Evolutionary conservation across 2,329 filamentous ascomycete species (phyloP).

Genomic region (Aureobasidium sp.): DNA sequence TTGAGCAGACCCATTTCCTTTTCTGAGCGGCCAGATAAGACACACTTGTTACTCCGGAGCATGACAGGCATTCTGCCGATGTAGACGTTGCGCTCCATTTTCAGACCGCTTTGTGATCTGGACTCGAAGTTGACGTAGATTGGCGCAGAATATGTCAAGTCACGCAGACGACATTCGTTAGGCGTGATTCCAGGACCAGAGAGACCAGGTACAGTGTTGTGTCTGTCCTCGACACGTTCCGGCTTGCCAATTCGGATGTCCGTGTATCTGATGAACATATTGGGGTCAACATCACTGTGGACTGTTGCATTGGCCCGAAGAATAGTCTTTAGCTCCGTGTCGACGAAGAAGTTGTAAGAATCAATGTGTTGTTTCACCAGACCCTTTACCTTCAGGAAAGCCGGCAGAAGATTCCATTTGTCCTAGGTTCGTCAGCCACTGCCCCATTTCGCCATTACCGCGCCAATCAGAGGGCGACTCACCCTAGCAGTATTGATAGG

Average conservation of each 20-base stretch:
- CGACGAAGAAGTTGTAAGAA: constrained; percentile 97
- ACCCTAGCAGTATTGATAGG: constrained; percentile 58
- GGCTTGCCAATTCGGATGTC: constrained; percentile 84
- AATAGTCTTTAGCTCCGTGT: constrained; percentile 95
- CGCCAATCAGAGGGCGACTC: neutral
- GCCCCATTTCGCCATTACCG: neutral
- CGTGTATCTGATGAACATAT: constrained; percentile 64
- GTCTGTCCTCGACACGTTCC: constrained; percentile 68
- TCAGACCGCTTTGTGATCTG: constrained; percentile 49
- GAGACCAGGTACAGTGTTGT: constrained; percentile 36
- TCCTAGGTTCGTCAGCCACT: constrained; percentile 47
- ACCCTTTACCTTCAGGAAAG: constrained; percentile 97
- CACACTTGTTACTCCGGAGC: constrained; percentile 91
- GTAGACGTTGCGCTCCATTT: constrained; percentile 65
- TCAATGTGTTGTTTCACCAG: constrained; percentile 97
- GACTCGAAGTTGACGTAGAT: constrained; percentile 74
- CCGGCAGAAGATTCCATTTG: constrained; percentile 94
- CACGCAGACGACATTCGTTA: constrained; percentile 91
- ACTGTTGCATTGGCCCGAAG: constrained; percentile 84
- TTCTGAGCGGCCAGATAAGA: constrained; percentile 75
- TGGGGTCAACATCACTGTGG: constrained; percentile 83
- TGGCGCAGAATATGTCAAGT: constrained; percentile 96
- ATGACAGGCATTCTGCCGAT: constrained; percentile 94
- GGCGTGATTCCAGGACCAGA: constrained; percentile 57
- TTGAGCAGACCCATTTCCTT: constrained; percentile 85